Percentiles rank a stretch among this genome's conserved stretches.
Conservation (phyloP, 1,139 yeast genomes). For the Sugiyamaella xylanicola region DNA sequence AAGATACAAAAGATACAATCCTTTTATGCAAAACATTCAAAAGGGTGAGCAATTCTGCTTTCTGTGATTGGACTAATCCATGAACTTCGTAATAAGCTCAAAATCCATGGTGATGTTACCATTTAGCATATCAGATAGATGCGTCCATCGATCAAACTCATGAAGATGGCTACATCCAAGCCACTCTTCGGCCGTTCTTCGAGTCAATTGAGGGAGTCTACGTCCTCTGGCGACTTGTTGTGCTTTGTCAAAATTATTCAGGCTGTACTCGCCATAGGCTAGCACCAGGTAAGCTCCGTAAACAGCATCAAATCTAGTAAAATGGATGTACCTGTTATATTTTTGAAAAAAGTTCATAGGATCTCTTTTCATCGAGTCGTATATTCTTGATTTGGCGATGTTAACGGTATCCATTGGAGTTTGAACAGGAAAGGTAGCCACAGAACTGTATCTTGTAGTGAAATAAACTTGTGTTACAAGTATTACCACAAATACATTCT, state of each 20-base stretch:
- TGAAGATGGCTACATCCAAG: not conserved
- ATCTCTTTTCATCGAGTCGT: slow-evolving; percentile 3
- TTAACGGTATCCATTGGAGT: slow-evolving; percentile 1
- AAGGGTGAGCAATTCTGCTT: no score
- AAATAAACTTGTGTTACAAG: not conserved
- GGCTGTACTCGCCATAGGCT: slow-evolving; percentile 3
- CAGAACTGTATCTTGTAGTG: no score
- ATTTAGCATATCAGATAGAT: slow-evolving; percentile 2
- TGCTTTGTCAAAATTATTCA: not conserved
- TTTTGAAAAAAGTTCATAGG: slow-evolving; percentile 5
- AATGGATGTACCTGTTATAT: slow-evolving; percentile 8
- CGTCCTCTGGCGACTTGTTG: not conserved
- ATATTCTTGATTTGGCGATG: slow-evolving; percentile 1
- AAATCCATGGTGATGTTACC: slow-evolving; percentile 3
- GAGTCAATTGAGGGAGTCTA: slow-evolving; percentile 6
- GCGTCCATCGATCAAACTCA: slow-evolving; percentile 2
- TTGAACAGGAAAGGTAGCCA: not conserved
- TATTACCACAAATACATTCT: no score
- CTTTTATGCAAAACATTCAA: no score
- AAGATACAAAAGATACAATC: no score
- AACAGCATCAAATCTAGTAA: slow-evolving; percentile 9
- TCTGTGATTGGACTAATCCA: slow-evolving; percentile 4
- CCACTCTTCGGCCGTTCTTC: slow-evolving; percentile 10
- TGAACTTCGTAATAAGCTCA: slow-evolving; percentile 6
- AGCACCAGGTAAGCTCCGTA: slow-evolving; percentile 7